Conservation (phyloP, 805 yeast species). For the Yarrowia sp. region DNA sequence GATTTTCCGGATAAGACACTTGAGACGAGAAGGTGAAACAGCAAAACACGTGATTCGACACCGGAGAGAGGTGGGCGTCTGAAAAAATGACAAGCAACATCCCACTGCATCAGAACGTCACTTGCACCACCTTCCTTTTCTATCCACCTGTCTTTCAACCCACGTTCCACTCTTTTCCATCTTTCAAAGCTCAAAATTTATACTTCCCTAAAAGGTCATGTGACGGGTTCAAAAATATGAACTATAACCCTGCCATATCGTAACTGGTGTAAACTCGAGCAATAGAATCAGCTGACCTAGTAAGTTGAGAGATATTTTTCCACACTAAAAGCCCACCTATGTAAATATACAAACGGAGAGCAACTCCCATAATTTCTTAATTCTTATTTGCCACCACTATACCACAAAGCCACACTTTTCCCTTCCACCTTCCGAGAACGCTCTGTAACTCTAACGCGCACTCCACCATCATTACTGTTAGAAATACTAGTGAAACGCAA, state of each 20-base stretch:
- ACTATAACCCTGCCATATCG: not conserved
- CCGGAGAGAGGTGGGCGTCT: not conserved
- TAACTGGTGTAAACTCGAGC: not conserved
- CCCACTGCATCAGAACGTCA: no score
- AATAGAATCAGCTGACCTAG: not conserved
- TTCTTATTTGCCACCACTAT: no score
- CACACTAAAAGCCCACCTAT: not conserved
- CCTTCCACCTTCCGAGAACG: not conserved
- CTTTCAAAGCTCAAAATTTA: slow-evolving; percentile 1
- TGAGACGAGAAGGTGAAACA: no score
- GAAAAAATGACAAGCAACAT: no score
- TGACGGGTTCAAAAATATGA: not conserved
- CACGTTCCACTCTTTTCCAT: slow-evolving; percentile 26
- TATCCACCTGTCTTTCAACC: not conserved
- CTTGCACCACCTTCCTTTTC: no score
- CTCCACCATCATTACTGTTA: not conserved
- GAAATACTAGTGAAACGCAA: not conserved
- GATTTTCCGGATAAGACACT: not conserved
- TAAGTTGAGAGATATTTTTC: not conserved
- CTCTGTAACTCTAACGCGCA: slow-evolving; percentile 12
- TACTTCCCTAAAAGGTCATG: slow-evolving; percentile 20
- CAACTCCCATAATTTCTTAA: no score
- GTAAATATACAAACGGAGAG: no score
- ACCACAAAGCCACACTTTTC: not conserved
- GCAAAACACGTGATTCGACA: not conserved